phyloP scores from a whole-genome alignment of 495 filamentous ascomycete genomes.

The Apiosordaria backusii region DNA sequence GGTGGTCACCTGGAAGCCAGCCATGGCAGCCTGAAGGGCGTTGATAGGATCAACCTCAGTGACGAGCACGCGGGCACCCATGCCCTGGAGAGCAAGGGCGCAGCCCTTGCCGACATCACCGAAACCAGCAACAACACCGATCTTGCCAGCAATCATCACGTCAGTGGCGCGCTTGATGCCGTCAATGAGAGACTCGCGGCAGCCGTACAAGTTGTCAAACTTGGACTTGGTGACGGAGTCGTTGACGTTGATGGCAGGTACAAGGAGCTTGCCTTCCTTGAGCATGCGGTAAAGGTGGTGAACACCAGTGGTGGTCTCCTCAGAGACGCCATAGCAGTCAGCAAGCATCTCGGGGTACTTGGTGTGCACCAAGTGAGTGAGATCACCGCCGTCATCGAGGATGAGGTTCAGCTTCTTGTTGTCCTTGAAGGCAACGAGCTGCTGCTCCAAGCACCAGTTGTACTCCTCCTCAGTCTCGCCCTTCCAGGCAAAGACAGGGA shows the following conservation, averaged over 20 bases:
- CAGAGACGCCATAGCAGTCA: conserved; percentile 95
- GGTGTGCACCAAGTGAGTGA: conserved; percentile 91
- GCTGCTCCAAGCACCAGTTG: conserved; percentile 98
- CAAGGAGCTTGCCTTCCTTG: conserved; percentile 84
- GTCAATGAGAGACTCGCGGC: conserved; percentile 96
- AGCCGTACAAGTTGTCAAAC: conserved; percentile 99
- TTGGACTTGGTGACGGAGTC: conserved; percentile 99
- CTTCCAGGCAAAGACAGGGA: conserved; percentile 99
- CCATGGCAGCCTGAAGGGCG: conserved; percentile 96
- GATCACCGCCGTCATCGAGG: conserved; percentile 97
- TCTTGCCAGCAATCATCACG: conserved; percentile 99
- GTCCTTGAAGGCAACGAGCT: conserved; percentile 94
- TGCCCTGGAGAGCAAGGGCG: conserved; percentile 87
- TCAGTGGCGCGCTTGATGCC: conserved; percentile 99
- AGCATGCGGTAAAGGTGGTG: conserved; percentile 99
- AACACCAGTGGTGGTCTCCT: conserved; percentile 99
- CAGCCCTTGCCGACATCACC: conserved; percentile 99
- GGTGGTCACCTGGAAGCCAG: conserved; percentile 92
- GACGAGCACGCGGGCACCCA: conserved; percentile 95
- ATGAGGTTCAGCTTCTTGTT: conserved; percentile 96
- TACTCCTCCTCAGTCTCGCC: conserved; percentile 99
- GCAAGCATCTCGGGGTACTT: conserved; percentile 98
- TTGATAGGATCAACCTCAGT: conserved; percentile 99
- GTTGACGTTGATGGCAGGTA: conserved; percentile 98
- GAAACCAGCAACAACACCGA: conserved; percentile 94